Evolutionary conservation across 495 filamentous ascomycete species (phyloP).

Genomic region (Penicillium paxilli): DNA sequence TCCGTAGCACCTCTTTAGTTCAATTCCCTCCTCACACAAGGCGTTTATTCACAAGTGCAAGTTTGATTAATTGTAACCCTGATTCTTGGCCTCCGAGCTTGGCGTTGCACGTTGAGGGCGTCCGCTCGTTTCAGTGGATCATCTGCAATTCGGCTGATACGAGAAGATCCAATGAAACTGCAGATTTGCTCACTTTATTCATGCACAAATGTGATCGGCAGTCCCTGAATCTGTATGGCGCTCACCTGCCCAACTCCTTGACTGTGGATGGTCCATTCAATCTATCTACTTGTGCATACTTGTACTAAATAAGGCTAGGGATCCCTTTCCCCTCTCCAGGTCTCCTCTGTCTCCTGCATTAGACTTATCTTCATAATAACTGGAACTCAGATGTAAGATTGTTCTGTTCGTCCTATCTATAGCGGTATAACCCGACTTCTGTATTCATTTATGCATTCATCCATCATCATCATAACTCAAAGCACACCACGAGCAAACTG

Average conservation of each 20-base stretch:
- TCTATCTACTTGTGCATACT: no score
- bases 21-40: background rate
- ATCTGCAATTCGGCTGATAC: background rate
- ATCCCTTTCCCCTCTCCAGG: no score
- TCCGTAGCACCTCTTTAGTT: no score
- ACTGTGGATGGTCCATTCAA: background rate
- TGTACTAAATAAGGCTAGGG: no score
- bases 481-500: conserved; percentile 46
- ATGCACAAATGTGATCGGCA: background rate
- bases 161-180: background rate
- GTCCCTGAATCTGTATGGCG: background rate
- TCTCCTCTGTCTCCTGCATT: no score
- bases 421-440: background rate
- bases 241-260: background rate
- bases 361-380: no score
- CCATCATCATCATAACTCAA: background rate
- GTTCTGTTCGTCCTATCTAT: background rate
- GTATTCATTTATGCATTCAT: background rate
- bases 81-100: conserved; percentile 18
- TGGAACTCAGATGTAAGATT: no score
- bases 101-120: conserved; percentile 16
- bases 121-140: background rate
- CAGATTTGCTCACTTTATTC: no score
- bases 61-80: conserved; percentile 15
- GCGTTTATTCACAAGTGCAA: background rate